Conservation (phyloP, 2,329 filamentous ascomycete genomes). For the Aspergillus ochraceoroseus region DNA sequence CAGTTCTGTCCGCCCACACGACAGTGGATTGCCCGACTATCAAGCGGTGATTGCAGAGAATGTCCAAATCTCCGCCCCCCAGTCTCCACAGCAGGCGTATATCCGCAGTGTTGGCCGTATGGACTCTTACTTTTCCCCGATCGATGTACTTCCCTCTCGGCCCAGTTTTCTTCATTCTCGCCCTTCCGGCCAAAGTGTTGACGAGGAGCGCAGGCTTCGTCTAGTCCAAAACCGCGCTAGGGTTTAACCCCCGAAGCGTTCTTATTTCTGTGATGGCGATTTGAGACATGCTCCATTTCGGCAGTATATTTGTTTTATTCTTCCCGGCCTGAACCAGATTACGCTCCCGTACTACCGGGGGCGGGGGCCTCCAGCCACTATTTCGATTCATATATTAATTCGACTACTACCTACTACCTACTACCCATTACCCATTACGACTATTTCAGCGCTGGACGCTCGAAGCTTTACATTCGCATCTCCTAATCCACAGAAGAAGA, state of each 20-base stretch:
- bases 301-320: slow-evolving; percentile 6
- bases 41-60: slow-evolving; percentile 48
- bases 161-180: slow-evolving; percentile 25
- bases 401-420: not conserved
- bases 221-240: slow-evolving; percentile 39
- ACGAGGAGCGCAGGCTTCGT: slow-evolving; percentile 41
- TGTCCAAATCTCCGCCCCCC: slow-evolving; percentile 27
- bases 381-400: slow-evolving; percentile 1
- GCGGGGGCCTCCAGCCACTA: too few relatives aligned
- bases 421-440: not conserved
- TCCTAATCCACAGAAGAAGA: too few relatives aligned
- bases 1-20: slow-evolving; percentile 55
- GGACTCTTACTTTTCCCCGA: slow-evolving; percentile 16
- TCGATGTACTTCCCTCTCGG: slow-evolving; percentile 26
- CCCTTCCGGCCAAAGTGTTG: slow-evolving; percentile 24
- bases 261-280: slow-evolving; percentile 1
- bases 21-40: slow-evolving; percentile 61
- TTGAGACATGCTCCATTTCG: not conserved
- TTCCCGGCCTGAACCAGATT: too few relatives aligned
- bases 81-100: slow-evolving; percentile 40
- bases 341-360: too few relatives aligned
- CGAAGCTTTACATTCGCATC: slow-evolving; percentile 10
- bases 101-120: slow-evolving; percentile 35
- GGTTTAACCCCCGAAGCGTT: slow-evolving; percentile 21
- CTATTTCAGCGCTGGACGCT: slow-evolving; percentile 18